Percentiles rank a stretch among this genome's conserved stretches.
phyloP scores from a whole-genome alignment of 1,139 yeast species.

The Geotrichum macrosporum region DNA sequence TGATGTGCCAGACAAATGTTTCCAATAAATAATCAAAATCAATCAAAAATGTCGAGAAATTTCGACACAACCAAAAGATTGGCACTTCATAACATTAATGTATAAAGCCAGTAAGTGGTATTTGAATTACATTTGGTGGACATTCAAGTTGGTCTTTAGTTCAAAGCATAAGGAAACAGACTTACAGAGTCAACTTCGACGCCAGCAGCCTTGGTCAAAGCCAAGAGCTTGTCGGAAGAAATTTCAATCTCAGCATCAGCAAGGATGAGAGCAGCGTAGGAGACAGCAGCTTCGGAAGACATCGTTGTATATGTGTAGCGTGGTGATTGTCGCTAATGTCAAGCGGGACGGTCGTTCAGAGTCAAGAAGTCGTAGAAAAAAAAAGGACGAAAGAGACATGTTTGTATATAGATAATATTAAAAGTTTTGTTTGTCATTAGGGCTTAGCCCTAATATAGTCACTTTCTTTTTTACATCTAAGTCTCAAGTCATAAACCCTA shows the following conservation, averaged over 20 bases:
- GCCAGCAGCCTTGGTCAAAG: conserved; percentile 85
- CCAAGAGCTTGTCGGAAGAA: conserved; percentile 79
- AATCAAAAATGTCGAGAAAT: too few relatives aligned
- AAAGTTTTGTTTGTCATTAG: not conserved
- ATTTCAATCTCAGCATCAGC: conserved; percentile 93
- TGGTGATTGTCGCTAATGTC: conserved; percentile 2
- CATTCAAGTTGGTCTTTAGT: too few relatives aligned
- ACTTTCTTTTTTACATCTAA: too few relatives aligned
- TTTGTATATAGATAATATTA: not conserved
- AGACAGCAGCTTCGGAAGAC: conserved; percentile 41
- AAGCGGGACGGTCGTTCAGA: conserved; percentile 7
- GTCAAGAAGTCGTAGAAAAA: not conserved
- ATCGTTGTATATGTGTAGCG: conserved; percentile 21
- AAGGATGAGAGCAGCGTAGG: conserved; percentile 84
- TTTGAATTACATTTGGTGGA: not conserved
- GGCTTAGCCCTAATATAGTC: conserved; percentile 6
- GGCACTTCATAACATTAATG: too few relatives aligned
- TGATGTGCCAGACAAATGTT: too few relatives aligned
- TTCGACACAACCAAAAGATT: too few relatives aligned
- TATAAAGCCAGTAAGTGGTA: too few relatives aligned
- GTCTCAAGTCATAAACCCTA: too few relatives aligned
- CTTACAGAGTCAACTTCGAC: conserved; percentile 69
- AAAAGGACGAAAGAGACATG: not conserved
- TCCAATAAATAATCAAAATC: too few relatives aligned
- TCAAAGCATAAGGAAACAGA: too few relatives aligned